phyloP scores from a whole-genome alignment of 441 rosid species.

The Erysimum cheiri region DNA sequence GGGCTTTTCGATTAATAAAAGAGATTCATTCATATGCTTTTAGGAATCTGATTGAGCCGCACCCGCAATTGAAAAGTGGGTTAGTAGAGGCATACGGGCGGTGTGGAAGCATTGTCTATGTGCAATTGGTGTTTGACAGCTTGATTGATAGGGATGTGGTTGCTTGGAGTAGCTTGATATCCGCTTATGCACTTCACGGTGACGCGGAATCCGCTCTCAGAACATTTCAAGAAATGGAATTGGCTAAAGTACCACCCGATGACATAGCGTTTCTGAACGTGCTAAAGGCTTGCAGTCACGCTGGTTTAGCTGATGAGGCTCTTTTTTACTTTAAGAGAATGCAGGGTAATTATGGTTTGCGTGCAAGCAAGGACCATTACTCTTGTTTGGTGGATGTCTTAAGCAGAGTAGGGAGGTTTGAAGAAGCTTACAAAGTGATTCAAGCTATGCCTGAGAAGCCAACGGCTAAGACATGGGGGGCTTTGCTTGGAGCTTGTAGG shows the following conservation, averaged over 20 bases:
- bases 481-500: slow-evolving; percentile 68
- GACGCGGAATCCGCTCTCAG: slow-evolving; percentile 56
- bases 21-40: slow-evolving; percentile 64
- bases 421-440: slow-evolving; percentile 61
- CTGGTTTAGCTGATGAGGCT: slow-evolving; percentile 68
- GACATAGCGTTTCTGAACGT: slow-evolving; percentile 62
- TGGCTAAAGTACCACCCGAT: slow-evolving; percentile 56
- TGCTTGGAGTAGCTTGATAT: slow-evolving; percentile 74
- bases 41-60: slow-evolving; percentile 54
- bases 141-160: slow-evolving; percentile 58
- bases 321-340: slow-evolving; percentile 52
- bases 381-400: slow-evolving; percentile 70
- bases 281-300: slow-evolving; percentile 71
- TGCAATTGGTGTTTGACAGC: slow-evolving; percentile 45
- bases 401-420: slow-evolving; percentile 66
- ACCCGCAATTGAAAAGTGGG: slow-evolving; percentile 59
- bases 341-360: slow-evolving; percentile 51
- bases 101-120: slow-evolving; percentile 54
- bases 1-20: slow-evolving; percentile 49
- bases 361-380: slow-evolving; percentile 62
- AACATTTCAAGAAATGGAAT: slow-evolving; percentile 61
- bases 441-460: slow-evolving; percentile 59
- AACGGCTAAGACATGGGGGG: slow-evolving; percentile 75
- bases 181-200: slow-evolving; percentile 66
- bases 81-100: slow-evolving; percentile 66